A percentile compares a stretch with the other conserved stretches of the same genome.
These are phyloP conservation scores for Kuraishia capsulata DNA, from an alignment of 805 yeast genomes.

Conservation along the genomic window DNA sequence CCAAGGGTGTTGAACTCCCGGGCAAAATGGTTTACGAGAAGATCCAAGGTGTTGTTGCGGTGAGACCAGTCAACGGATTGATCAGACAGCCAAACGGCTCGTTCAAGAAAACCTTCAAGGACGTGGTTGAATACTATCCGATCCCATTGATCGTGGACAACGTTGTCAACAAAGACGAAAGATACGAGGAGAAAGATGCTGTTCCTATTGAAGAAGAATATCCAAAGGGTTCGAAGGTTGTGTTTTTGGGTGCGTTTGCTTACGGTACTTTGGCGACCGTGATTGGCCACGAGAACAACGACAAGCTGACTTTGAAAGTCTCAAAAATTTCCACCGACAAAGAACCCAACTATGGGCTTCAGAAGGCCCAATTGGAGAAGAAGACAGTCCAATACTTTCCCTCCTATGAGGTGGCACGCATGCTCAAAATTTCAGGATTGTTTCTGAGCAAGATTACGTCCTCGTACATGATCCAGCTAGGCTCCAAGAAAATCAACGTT, in stretches of 20 bases:
- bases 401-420: conserved; percentile 53
- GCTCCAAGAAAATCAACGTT: conserved; percentile 48
- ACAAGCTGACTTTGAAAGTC: conserved; percentile 40
- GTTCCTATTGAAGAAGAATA: conserved; percentile 74
- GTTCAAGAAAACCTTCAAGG: conserved; percentile 59
- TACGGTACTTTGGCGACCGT: conserved; percentile 76
- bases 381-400: conserved; percentile 52
- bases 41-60: conserved; percentile 54
- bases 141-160: conserved; percentile 70
- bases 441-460: conserved; percentile 76
- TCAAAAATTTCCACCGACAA: conserved; percentile 32
- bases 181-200: conserved; percentile 68
- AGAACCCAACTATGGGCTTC: conserved; percentile 62
- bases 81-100: conserved; percentile 67
- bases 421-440: conserved; percentile 47
- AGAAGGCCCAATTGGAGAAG: conserved; percentile 49
- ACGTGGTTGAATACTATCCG: conserved; percentile 52
- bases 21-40: conserved; percentile 8
- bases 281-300: conserved; percentile 39
- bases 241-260: conserved; percentile 78
- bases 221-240: conserved; percentile 62
- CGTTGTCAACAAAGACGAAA: conserved; percentile 62
- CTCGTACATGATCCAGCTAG: conserved; percentile 49
- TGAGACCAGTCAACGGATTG: conserved; percentile 72
- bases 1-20: conserved; percentile 56